Conservation (phyloP, 345 rosid species). For the Aquilaria yunnanensis region DNA sequence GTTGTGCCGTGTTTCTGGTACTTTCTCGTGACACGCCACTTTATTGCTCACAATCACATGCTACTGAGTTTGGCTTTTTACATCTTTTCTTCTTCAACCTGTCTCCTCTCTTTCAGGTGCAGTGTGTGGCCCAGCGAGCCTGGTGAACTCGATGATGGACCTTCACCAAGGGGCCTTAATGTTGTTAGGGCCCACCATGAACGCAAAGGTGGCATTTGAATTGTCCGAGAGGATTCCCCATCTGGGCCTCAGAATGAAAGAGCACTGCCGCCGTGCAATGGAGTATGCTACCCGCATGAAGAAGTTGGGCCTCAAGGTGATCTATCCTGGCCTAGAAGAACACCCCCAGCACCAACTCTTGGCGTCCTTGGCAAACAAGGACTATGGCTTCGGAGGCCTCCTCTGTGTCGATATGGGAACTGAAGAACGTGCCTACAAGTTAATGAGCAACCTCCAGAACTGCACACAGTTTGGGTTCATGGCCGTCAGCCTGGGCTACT, state of each 20-base stretch:
- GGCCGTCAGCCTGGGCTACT: conserved; percentile 96
- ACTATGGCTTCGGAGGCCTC: conserved; percentile 82
- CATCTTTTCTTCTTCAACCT: no score
- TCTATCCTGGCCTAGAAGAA: conserved; percentile 79
- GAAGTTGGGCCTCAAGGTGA: conserved; percentile 64
- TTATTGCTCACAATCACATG: no score
- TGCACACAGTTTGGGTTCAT: conserved; percentile 79
- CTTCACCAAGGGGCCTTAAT: conserved; percentile 82
- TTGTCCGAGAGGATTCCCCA: conserved; percentile 88
- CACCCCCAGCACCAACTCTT: conserved; percentile 75
- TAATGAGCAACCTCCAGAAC: conserved; percentile 80
- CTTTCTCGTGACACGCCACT: no score
- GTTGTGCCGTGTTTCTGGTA: no score
- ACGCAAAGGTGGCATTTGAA: conserved; percentile 87
- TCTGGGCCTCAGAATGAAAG: conserved; percentile 75
- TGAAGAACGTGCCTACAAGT: conserved; percentile 70
- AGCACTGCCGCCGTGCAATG: conserved; percentile 72
- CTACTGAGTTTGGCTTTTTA: no score
- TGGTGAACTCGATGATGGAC: conserved; percentile 94
- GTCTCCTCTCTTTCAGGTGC: conserved; percentile 42
- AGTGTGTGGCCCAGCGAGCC: conserved; percentile 73
- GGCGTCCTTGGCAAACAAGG: conserved; percentile 53
- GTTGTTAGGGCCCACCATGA: conserved; percentile 98
- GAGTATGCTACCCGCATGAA: conserved; percentile 60
- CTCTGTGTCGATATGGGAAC: conserved; percentile 81